Conservation (phyloP, 1,284 basidiomycete species). For the Ceratobasidium sp. region DNA sequence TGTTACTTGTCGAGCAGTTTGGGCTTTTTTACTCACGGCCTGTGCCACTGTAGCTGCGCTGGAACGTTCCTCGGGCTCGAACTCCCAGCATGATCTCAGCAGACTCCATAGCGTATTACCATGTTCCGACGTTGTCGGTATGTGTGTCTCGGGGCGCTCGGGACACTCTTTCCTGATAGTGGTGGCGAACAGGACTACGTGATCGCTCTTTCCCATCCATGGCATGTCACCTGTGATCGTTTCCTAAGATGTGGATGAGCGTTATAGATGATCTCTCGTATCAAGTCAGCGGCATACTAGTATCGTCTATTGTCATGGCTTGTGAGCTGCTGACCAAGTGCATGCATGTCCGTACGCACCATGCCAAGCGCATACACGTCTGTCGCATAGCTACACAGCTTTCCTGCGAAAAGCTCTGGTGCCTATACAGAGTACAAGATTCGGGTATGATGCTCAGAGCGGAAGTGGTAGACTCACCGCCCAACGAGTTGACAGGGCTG, state of each 20-base stretch:
- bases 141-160: constrained; percentile 1
- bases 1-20: too few species aligned
- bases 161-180: neutral
- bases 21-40: too few species aligned
- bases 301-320: neutral
- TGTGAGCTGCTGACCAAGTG: neutral
- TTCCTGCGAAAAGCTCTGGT: neutral
- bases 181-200: neutral
- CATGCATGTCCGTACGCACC: neutral
- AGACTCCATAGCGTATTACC: too few species aligned
- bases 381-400: neutral
- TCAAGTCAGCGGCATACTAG: neutral
- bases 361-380: constrained; percentile 8
- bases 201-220: constrained; percentile 4
- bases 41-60: too few species aligned
- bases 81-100: too few species aligned
- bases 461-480: neutral
- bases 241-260: neutral
- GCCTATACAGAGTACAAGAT: neutral
- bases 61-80: too few species aligned
- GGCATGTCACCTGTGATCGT: constrained; percentile 19
- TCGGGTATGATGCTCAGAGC: too few species aligned
- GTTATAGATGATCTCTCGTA: too few species aligned
- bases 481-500: neutral
- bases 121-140: neutral